Evolutionary conservation across 1,139 yeast species (phyloP).

Genomic region (Williopsis jadinii): DNA sequence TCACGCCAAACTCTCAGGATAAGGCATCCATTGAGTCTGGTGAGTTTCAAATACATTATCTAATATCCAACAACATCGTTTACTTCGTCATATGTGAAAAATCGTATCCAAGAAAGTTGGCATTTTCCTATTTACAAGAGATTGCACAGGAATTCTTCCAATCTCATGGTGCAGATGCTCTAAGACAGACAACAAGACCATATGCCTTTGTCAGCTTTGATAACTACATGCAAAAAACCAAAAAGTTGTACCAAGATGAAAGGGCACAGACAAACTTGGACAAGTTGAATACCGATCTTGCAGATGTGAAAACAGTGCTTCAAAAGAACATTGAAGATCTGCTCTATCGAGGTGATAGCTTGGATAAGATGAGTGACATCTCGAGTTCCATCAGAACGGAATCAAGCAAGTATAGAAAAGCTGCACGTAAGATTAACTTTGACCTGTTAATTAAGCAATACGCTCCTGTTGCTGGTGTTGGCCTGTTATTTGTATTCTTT

Average conservation of each 20-base stretch:
- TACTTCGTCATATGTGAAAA: conserved; percentile 73
- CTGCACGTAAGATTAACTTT: conserved; percentile 86
- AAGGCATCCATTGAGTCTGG: conserved; percentile 78
- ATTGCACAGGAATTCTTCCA: conserved; percentile 75
- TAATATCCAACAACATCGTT: conserved; percentile 55
- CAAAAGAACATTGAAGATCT: conserved; percentile 93
- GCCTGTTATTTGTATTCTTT: conserved; percentile 66
- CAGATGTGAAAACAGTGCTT: conserved; percentile 93
- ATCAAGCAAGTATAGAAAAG: conserved; percentile 79
- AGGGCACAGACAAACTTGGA: conserved; percentile 87
- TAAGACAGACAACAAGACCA: conserved; percentile 63
- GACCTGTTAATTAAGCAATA: conserved; percentile 87
- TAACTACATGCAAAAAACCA: conserved; percentile 77
- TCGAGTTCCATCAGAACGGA: conserved; percentile 75
- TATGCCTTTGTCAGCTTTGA: conserved; percentile 88
- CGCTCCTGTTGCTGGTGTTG: conserved; percentile 73
- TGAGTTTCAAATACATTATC: conserved; percentile 64
- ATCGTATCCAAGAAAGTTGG: conserved; percentile 81
- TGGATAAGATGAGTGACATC: conserved; percentile 88
- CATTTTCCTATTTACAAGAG: conserved; percentile 80
- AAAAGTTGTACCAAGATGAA: conserved; percentile 82
- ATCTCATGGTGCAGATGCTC: conserved; percentile 70
- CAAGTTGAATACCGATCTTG: conserved; percentile 76
- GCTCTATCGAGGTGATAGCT: conserved; percentile 87
- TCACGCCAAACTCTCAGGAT: conserved; percentile 75